Base-by-base conservation (phyloP, 2,329 filamentous ascomycete species). In the Alternaria triticina region DNA sequence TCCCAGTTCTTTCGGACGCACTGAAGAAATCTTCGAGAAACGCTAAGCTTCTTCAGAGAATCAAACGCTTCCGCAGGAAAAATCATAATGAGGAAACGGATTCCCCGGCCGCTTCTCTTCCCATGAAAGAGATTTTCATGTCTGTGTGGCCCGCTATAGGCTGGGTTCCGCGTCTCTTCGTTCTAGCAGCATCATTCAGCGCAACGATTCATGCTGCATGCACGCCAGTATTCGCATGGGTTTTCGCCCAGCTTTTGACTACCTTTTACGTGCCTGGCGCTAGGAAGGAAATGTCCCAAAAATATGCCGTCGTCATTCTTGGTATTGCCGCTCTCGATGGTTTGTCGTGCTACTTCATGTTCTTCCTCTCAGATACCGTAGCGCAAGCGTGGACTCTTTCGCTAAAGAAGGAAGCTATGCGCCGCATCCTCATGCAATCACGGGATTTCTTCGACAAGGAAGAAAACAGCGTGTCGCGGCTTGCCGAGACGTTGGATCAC, bases 351-450 rank as follows among this genome's bases (percentile, higher is more conserved):
- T 95, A 90, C 44, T 76, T 85, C 0, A 88, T 90, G 62, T 89
- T 91, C 40, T 94, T 91, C 74, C 80, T 92, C 9, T 84, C 96
- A 6, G 93, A 97, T 67, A 82, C 83, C 25, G 87, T 86, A 12
- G 92, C 88, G 1, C 91, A 97, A 73, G 77, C 85, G 1, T 98
- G 95, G 95, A 85, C 94, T 13, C 89, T 95, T 70, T 80, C 81
- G 0, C 83, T 96, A 10, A 90, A 94, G 2, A 82, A 84, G 2
- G 85, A 89, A 74, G 91, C 92, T 0, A 83, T 97, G 67, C 84
- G 84, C 52, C 86, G 87, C 2, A 88, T 97, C 15, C 83, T 98
- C 1, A 84, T 86, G 43, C 95, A 97, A 74, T 91, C 92, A 1
- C 89, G 87, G 64, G 80, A 86, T 5, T 98, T 94, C 90, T 97